Base-by-base conservation (phyloP, 202 grass and related monocot genomes). In the Hordeum pubiflorum region DNA sequence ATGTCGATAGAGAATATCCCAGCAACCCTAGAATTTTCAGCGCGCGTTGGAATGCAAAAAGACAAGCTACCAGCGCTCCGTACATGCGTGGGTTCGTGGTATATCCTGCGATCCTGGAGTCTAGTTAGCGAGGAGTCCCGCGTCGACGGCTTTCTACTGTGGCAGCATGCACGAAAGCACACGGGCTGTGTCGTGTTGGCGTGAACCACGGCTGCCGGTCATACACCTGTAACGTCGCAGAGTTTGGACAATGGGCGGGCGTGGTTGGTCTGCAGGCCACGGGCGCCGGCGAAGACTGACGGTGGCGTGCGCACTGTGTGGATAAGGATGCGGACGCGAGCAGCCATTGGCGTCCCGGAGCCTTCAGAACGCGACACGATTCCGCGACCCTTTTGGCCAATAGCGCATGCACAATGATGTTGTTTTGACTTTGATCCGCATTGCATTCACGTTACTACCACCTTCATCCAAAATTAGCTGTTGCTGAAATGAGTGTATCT, bases 171-270 rank as follows among this genome's bases (percentile, higher is more conserved):
- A 50, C 46, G 46, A 50, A 17, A 34, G 61, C 43, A 14, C 40
- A 12, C 63, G 22, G 9, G 36, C 65, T 5, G 77, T 80, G 44
- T 32, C 82, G 64, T 81, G 64, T 31, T 39, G 72, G 82, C 56
- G 9, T 23, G 34, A 43, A 18, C 71, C 0, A 64, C 34, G 8
- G 78, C 13, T 4, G 48, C 22, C 22, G 74, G 18, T 86, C 87
- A 54, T 17, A 82, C 87, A 86, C 67, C 37, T 79, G 74, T 86
- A 79, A 12, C 58, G 66, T 20, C 44, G 7, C n/a, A 13, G 33
- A 3, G 26, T 14, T 77, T 84, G 70, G 71, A 76, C 81, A 43
- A 34, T 15, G 6, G 40, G 10, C 74, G 29, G 10, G 20, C 40
- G 71, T 70, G 82, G 63, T 71, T 80, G 24, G 61, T 17, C 62